Conservation (phyloP, 306 rosid genomes). For the Lathyrus sativus region DNA sequence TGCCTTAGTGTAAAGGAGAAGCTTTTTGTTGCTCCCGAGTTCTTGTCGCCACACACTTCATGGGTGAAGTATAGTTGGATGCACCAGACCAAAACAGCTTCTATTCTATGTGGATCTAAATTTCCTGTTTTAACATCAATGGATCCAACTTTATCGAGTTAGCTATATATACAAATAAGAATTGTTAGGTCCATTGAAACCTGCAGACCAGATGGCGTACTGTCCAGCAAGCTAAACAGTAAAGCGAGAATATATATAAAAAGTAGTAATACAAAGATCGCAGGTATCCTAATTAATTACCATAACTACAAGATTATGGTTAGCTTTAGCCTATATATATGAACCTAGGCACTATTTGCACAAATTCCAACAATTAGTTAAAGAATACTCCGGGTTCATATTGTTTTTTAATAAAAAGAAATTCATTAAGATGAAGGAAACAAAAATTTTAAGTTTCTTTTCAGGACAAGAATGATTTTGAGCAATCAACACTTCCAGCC, state of each 20-base stretch:
- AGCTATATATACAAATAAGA: not conserved
- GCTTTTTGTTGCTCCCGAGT: not conserved
- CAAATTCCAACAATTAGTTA: slow-evolving; percentile 5
- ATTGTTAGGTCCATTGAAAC: slow-evolving; percentile 15
- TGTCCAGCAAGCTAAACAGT: slow-evolving; percentile 12
- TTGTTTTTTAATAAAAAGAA: slow-evolving; percentile 9
- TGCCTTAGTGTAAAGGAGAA: slow-evolving; percentile 8
- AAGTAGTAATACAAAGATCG: not conserved
- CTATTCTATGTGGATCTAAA: not conserved
- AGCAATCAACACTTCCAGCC: slow-evolving; percentile 89
- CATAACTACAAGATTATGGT: not conserved
- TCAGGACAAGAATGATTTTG: slow-evolving; percentile 93
- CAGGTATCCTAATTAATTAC: not conserved
- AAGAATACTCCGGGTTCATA: slow-evolving; percentile 19
- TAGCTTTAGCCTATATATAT: not conserved
- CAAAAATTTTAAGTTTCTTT: slow-evolving; percentile 23
- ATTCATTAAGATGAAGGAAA: not conserved
- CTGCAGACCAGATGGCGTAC: not conserved
- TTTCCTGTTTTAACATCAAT: slow-evolving; percentile 6
- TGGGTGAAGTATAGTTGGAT: not conserved
- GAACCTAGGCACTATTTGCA: not conserved
- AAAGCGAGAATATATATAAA: slow-evolving; percentile 9
- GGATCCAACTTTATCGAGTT: not conserved
- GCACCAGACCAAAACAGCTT: not conserved
- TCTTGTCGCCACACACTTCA: slow-evolving; percentile 11